These are phyloP conservation scores for Solanum dulcamara DNA, from an alignment of 257 asterid species.

Conservation along the genomic window DNA sequence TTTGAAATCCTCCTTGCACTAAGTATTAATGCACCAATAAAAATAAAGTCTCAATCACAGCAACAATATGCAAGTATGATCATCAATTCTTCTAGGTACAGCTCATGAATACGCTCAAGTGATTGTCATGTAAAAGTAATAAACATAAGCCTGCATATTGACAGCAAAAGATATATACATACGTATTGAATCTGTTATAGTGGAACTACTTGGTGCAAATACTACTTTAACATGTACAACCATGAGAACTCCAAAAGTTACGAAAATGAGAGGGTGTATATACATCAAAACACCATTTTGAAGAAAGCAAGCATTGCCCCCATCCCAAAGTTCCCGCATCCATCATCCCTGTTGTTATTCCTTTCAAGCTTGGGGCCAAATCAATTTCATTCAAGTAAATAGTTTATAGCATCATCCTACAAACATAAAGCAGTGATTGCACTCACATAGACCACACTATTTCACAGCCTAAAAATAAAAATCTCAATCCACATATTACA, in stretches of 20 bases:
- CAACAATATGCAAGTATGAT: not conserved
- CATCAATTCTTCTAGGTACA: not conserved
- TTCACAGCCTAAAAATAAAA: not conserved
- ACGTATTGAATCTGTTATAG: not conserved
- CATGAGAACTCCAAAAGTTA: not conserved
- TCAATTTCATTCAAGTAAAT: not conserved
- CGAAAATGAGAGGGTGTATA: not conserved
- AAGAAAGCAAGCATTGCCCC: not conserved
- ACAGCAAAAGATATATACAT: not conserved
- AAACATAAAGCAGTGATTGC: not conserved
- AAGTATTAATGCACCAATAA: not conserved
- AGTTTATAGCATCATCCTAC: not conserved
- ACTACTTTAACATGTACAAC: not conserved
- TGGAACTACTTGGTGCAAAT: not conserved
- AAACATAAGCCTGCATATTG: not conserved
- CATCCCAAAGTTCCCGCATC: not conserved
- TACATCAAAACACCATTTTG: not conserved
- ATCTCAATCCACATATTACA: not conserved
- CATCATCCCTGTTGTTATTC: not conserved
- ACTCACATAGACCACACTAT: not conserved
- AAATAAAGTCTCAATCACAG: not conserved
- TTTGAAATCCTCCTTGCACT: not conserved
- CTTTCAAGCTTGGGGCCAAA: not conserved
- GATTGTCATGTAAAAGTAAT: not conserved
- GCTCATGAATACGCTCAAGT: not conserved